Conservation (phyloP, 768 basidiomycete genomes). For the Auriculariales sp. region DNA sequence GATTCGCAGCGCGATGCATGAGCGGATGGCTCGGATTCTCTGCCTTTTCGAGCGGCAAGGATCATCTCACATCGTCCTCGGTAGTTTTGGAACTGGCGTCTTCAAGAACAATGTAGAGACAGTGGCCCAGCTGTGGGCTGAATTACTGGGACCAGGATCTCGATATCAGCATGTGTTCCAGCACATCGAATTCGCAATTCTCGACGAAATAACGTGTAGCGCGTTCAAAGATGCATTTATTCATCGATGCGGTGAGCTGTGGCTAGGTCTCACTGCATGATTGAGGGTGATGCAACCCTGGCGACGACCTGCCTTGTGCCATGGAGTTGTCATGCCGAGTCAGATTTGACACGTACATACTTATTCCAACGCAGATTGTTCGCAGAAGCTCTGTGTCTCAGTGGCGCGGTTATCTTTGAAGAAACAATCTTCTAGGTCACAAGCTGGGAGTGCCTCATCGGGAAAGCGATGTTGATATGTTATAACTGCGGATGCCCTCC, state of each 20-base stretch:
- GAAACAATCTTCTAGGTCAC: neutral
- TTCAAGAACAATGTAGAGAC: conserved; percentile 48
- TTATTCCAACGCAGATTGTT: neutral
- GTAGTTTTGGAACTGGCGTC: conserved; percentile 68
- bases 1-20: conserved; percentile 46
- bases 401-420: neutral
- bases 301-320: neutral
- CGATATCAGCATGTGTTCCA: conserved; percentile 45
- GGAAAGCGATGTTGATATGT: no score
- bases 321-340: neutral
- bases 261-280: neutral
- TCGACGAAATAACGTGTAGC: conserved; percentile 34
- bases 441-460: neutral
- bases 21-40: conserved; percentile 56
- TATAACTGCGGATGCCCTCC: no score
- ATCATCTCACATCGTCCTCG: conserved; percentile 45
- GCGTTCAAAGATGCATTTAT: conserved; percentile 25
- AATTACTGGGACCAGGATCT: conserved; percentile 33
- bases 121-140: conserved; percentile 51
- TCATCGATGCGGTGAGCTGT: neutral
- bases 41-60: conserved; percentile 50
- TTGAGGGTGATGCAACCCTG: neutral
- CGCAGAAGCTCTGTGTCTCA: neutral
- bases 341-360: neutral
- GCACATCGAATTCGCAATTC: conserved; percentile 51